Evolutionary conservation across 2,329 filamentous ascomycete genomes (phyloP), one percentile per base, ranked within the genome.

Genomic region (Hawksworthiomyces lignivorus): DNA sequence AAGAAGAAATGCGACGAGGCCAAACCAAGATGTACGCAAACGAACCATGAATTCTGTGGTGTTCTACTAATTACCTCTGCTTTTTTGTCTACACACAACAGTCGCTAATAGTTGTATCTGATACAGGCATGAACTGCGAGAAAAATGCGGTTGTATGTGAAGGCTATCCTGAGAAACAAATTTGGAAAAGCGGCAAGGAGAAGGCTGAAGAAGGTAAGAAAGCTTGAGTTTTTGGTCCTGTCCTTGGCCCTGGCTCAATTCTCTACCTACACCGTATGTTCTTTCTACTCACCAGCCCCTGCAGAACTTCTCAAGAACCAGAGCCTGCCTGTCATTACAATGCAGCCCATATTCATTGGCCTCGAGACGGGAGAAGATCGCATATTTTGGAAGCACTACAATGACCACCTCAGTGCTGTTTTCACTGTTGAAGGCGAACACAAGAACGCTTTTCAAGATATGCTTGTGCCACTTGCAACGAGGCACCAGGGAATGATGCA

Each of bases 141-240:
- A 95, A 94, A 70, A 95, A 94, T 59, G 87, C 87, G 8, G 86
- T 94, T 11, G 78, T 89, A 11, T 95, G 88, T 57, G 87, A 94
- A 62, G 88, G 88, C 11, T 95, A 94, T 56, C 85, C 86, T 38
- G 83, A 87, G 48, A 87, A 87, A 58, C 83, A 86, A 45, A 75
- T 87, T 39, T 95, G 88, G 88, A 87, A 82, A 60, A 89, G 86
- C 56, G 87, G 87, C 21, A 87, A 78, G 57, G 84, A 90, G 60
- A 82, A 73, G 56, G 73, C 77, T 26, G 80, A 84, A 65, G 80
- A 87, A 65, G 75, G 76, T 77, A 66, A 51, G 64, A n/a, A 14
- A 26, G 15, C 17, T 30, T 30, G 3, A 20, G 8, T 5, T 24
- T 17, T 17, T 28, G 4, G 21, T 21, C 17, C 17, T 9, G 3